Conservation (phyloP, 1,284 basidiomycete species). For the Flammula alnicola region DNA sequence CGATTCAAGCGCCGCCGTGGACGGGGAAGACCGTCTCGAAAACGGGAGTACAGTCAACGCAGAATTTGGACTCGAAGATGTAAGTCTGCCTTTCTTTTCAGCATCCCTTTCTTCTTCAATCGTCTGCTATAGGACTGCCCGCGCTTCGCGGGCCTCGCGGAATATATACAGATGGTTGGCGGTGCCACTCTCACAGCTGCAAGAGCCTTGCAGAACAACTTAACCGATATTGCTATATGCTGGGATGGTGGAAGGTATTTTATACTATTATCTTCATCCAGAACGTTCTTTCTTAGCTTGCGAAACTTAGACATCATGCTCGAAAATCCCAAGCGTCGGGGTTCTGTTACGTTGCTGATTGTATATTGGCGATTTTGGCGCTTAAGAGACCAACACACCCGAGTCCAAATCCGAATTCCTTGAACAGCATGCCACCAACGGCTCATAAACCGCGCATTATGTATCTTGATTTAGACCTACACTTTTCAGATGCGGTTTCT, state of each 20-base stretch:
- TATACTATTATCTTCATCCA: neutral
- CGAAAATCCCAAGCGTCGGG: slow-evolving; percentile 79
- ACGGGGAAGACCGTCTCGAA: slow-evolving; percentile 1
- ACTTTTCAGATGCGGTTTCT: slow-evolving; percentile 89
- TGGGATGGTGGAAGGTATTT: slow-evolving; percentile 57
- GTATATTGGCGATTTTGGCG: slow-evolving; percentile 76
- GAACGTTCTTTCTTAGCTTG: neutral
- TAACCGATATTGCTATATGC: slow-evolving; percentile 69
- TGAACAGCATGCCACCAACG: neutral
- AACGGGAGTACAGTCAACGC: slow-evolving; percentile 24
- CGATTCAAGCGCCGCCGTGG: slow-evolving; percentile 32
- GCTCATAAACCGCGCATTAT: slow-evolving; percentile 67
- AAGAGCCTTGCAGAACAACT: slow-evolving; percentile 56
- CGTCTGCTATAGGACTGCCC: slow-evolving; percentile 74
- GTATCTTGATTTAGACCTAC: slow-evolving; percentile 92
- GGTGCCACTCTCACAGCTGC: slow-evolving; percentile 81
- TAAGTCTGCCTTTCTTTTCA: slow-evolving; percentile 28
- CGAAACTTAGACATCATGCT: slow-evolving; percentile 68
- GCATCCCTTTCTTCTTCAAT: slow-evolving; percentile 1
- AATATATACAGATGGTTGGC: slow-evolving; percentile 75
- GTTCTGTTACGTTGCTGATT: slow-evolving; percentile 94
- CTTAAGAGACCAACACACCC: slow-evolving; percentile 46
- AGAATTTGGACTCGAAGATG: slow-evolving; percentile 74
- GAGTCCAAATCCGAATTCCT: neutral
- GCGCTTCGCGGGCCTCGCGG: slow-evolving; percentile 67